Evolutionary conservation across 1,284 basidiomycete species (phyloP), one percentile per base, ranked within the genome.

Genomic region (Somion occarium): DNA sequence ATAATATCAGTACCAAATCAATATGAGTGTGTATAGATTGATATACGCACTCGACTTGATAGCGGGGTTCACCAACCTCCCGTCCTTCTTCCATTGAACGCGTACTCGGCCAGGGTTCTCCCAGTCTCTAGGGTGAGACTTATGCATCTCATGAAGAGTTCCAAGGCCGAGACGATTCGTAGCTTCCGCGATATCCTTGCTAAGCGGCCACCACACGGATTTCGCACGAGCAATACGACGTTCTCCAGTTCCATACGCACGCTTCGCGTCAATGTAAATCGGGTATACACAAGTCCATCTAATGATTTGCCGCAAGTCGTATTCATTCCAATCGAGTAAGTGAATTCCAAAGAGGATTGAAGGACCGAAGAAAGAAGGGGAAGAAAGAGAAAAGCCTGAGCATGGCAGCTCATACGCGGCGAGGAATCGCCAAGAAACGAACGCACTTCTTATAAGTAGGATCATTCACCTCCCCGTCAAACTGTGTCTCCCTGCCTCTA

Each of bases 241-340:
- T 58, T 89, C 83, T 15, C 93, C 92, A 7, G 80, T 85, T 5
- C 84, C 81, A 65, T 90, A 90, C 2, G 92, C 85, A 11, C 87
- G 86, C 69, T 98, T 98, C 43, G 94, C 93, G 68, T 99, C 96
- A 57, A 98, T 85, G 72, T 98, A 98, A 62, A 97, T 90, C 2
- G 96, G 96, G 67, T 99, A 99, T 63, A 98, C 80, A 60, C 89
- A 88, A 53, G 91, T 88, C 94, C 94, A 98, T 62, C 92, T 93
- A 63, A 37, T n/a, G 13, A 55, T n/a, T 34, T 34, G 30, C 30
- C 30, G 30, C 15, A 34, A 43, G n/a, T 23, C 13, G n/a, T 5
- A 24, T 43, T 23, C 4, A 5, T 23, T 5, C 7, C 45, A 38
- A 42, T 49, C 50, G 48, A 38, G 34, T n/a, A 45, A 39, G 45